These are phyloP conservation scores for Tetrapisispora arboricola DNA, from an alignment of 805 yeast genomes.

Conservation along the genomic window DNA sequence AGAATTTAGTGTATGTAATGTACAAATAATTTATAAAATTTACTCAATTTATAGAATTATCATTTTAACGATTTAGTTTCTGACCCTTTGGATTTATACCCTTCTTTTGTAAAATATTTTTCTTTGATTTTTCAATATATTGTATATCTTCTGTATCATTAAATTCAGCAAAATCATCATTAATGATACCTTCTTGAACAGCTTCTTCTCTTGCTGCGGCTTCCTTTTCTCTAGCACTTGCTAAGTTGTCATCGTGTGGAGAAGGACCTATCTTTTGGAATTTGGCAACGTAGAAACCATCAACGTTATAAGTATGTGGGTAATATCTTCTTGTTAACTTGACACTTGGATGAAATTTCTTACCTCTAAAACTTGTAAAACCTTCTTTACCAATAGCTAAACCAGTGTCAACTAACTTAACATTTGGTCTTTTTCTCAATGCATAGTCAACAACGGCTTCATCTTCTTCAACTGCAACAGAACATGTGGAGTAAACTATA, in stretches of 20 bases:
- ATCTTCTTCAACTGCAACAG: conserved; percentile 96
- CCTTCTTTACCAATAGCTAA: conserved; percentile 94
- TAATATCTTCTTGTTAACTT: conserved; percentile 87
- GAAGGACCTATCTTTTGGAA: conserved; percentile 84
- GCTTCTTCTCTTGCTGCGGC: conserved; percentile 70
- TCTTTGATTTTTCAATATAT: conserved; percentile 59
- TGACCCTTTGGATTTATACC: conserved; percentile 57
- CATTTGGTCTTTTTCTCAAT: conserved; percentile 90
- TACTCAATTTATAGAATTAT: not conserved
- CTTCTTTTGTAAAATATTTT: conserved; percentile 52
- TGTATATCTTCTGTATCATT: conserved; percentile 66
- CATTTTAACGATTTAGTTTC: conserved; percentile 8
- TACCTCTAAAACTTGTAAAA: conserved; percentile 87
- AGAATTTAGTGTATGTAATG: conserved; percentile 2
- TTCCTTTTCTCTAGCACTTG: conserved; percentile 84
- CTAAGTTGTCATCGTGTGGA: conserved; percentile 73
- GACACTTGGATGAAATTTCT: conserved; percentile 69
- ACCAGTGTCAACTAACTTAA: conserved; percentile 85
- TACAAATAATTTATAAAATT: conserved; percentile 3
- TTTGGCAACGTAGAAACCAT: conserved; percentile 96
- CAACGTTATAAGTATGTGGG: conserved; percentile 97
- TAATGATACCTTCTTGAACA: conserved; percentile 69
- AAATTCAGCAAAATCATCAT: conserved; percentile 78
- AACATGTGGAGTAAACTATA: conserved; percentile 95
- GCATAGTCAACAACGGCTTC: conserved; percentile 99